These are phyloP conservation scores for Oryza longistaminata DNA, from an alignment of 176 grass and related monocot genomes.

Conservation along the genomic window DNA sequence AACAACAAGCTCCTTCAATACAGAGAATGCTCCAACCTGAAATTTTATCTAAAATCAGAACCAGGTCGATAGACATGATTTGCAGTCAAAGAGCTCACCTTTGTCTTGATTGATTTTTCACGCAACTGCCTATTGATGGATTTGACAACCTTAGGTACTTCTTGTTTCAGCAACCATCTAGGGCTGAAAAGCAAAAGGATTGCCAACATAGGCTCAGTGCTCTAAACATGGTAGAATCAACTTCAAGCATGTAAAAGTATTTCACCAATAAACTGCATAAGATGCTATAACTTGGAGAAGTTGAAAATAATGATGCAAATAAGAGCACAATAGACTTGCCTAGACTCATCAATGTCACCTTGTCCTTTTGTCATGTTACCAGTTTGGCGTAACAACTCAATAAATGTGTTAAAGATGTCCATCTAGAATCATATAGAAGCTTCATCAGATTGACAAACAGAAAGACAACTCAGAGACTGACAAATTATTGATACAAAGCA, in stretches of 20 bases:
- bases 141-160: conserved; percentile 94
- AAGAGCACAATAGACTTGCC: conserved; percentile 36
- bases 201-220: neutral
- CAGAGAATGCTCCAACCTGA: conserved; percentile 93
- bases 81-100: conserved; percentile 54
- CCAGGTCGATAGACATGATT: conserved; percentile 5
- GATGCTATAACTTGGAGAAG: neutral
- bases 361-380: conserved; percentile 91
- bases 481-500: conserved; percentile 6
- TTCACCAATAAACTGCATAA: neutral
- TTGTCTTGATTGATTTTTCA: conserved; percentile 99
- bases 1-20: conserved; percentile 94
- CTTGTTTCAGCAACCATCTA: conserved; percentile 94
- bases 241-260: neutral
- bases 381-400: conserved; percentile 93
- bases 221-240: neutral
- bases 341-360: conserved; percentile 85
- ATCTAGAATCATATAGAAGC: conserved; percentile 60
- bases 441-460: conserved; percentile 43
- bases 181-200: conserved; percentile 59
- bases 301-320: neutral
- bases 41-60: conserved; percentile 27
- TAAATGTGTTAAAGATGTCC: conserved; percentile 98
- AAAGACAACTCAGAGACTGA: neutral
- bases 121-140: conserved; percentile 93